Conservation (phyloP, 179 eudicot species). For the Patellifolia procumbens region DNA sequence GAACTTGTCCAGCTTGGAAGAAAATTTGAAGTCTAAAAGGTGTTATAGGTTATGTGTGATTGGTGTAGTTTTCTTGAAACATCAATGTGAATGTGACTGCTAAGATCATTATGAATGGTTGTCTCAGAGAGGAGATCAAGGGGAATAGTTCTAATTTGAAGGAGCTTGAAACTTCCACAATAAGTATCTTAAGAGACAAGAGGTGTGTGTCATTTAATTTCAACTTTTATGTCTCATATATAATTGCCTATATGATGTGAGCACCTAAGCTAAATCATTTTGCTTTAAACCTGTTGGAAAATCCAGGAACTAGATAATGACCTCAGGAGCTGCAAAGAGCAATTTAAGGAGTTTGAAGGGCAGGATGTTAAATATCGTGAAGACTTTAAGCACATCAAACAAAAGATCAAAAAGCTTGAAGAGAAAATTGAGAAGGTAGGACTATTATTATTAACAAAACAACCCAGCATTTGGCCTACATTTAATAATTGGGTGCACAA, state of each 20-base stretch:
- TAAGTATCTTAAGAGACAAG: constrained; percentile 73
- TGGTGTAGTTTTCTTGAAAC: background rate
- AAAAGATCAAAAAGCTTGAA: constrained; percentile 83
- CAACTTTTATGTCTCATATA: background rate
- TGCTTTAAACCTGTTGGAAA: constrained; percentile 22
- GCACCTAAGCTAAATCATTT: background rate
- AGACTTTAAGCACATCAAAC: constrained; percentile 85
- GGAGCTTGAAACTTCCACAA: constrained; percentile 75
- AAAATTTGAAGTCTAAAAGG: constrained; percentile 71
- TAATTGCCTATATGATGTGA: background rate
- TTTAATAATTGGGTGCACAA: constrained; percentile 25
- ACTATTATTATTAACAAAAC: background rate
- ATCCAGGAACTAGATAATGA: constrained; percentile 71
- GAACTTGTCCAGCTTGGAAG: constrained; percentile 63
- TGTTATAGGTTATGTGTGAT: constrained; percentile 22
- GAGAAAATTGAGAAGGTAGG: constrained; percentile 85
- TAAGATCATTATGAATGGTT: constrained; percentile 7
- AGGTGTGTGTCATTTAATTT: no score
- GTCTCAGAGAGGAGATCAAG: constrained; percentile 70
- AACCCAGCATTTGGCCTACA: constrained; percentile 11
- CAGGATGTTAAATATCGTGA: constrained; percentile 87
- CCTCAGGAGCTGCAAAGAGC: constrained; percentile 67
- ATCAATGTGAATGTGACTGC: background rate
- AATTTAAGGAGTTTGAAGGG: constrained; percentile 94
- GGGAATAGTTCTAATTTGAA: constrained; percentile 62